Evolutionary conservation across 2,329 filamentous ascomycete species (phyloP).

Genomic region (Exophiala calicioides): DNA sequence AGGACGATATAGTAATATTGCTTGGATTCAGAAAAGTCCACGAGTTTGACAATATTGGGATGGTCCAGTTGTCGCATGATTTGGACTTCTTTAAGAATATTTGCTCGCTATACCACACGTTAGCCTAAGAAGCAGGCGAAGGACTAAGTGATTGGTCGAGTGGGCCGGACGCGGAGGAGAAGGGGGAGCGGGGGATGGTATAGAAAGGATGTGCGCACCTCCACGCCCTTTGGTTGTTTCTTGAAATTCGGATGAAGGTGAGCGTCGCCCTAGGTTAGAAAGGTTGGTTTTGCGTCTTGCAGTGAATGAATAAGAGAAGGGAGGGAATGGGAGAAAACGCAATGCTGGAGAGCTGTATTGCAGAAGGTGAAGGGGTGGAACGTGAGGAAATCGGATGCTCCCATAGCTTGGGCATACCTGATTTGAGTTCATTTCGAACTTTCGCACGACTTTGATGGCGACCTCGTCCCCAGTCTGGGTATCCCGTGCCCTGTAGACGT

Average conservation of each 20-base stretch:
- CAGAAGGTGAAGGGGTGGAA: slow-evolving; percentile 32
- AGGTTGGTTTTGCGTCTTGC: slow-evolving; percentile 53
- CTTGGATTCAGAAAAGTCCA: slow-evolving; percentile 88
- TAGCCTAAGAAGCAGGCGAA: slow-evolving; percentile 29
- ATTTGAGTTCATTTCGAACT: slow-evolving; percentile 97
- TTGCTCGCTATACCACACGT: slow-evolving; percentile 69
- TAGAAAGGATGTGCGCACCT: slow-evolving; percentile 68
- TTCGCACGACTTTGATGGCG: slow-evolving; percentile 97
- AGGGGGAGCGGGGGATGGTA: too few relatives aligned
- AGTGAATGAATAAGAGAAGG: slow-evolving; percentile 29
- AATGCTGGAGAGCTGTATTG: slow-evolving; percentile 5
- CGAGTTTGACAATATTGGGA: slow-evolving; percentile 89
- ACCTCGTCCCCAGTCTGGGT: slow-evolving; percentile 68
- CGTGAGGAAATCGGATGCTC: slow-evolving; percentile 20
- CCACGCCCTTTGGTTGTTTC: slow-evolving; percentile 90
- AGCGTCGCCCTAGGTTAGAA: slow-evolving; percentile 72
- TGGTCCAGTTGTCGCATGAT: slow-evolving; percentile 98
- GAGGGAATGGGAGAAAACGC: slow-evolving; percentile 31
- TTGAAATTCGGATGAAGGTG: slow-evolving; percentile 96
- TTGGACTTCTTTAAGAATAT: slow-evolving; percentile 97
- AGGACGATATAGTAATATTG: slow-evolving; percentile 98
- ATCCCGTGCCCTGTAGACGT: slow-evolving; percentile 90
- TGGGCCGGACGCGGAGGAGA: too few relatives aligned
- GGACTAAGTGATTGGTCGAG: slow-evolving; percentile 28
- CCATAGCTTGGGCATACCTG: slow-evolving; percentile 70